These are phyloP conservation scores for Erythrobasidium hasegawianum DNA, from an alignment of 1,284 basidiomycete genomes.

Conservation along the genomic window DNA sequence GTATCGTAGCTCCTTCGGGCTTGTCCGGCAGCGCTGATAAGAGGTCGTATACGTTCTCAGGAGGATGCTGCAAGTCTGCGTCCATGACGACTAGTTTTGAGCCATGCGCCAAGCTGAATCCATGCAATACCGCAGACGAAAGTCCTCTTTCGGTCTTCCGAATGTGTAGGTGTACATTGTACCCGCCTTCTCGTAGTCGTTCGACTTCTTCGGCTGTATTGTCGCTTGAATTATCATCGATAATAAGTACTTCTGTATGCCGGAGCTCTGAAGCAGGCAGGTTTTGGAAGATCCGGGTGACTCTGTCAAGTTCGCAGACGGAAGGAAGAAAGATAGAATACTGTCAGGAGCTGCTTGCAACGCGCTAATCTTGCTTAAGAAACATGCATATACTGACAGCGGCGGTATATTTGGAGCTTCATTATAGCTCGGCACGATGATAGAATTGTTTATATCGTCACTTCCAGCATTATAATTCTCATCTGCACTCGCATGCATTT, in stretches of 20 bases:
- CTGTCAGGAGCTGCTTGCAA: constrained; percentile 1
- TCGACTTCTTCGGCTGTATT: constrained; percentile 53
- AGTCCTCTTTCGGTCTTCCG: constrained; percentile 53
- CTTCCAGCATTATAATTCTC: constrained; percentile 44
- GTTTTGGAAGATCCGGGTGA: constrained; percentile 27
- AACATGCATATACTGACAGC: constrained; percentile 40
- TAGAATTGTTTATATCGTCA: constrained; percentile 50
- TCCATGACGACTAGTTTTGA: constrained; percentile 55
- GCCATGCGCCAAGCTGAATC: constrained; percentile 53
- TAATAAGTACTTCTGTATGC: constrained; percentile 53
- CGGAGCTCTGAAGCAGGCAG: constrained; percentile 20
- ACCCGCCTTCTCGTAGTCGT: constrained; percentile 51
- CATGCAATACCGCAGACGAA: constrained; percentile 53
- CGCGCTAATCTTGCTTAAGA: constrained; percentile 21
- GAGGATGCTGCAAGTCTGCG: constrained; percentile 55
- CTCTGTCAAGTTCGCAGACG: background rate
- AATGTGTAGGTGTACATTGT: constrained; percentile 53
- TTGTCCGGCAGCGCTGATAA: constrained; percentile 52
- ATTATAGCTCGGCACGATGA: constrained; percentile 56
- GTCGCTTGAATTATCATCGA: constrained; percentile 56
- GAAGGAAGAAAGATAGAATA: background rate
- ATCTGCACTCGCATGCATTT: constrained; percentile 17
- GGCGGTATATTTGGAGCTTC: constrained; percentile 51
- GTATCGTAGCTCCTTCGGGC: constrained; percentile 48
- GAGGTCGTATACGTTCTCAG: constrained; percentile 50